Evolutionary conservation across 106 monocot genomes (phyloP), one percentile per base, ranked within the genome.

Genomic region (Apostasia ramifera): DNA sequence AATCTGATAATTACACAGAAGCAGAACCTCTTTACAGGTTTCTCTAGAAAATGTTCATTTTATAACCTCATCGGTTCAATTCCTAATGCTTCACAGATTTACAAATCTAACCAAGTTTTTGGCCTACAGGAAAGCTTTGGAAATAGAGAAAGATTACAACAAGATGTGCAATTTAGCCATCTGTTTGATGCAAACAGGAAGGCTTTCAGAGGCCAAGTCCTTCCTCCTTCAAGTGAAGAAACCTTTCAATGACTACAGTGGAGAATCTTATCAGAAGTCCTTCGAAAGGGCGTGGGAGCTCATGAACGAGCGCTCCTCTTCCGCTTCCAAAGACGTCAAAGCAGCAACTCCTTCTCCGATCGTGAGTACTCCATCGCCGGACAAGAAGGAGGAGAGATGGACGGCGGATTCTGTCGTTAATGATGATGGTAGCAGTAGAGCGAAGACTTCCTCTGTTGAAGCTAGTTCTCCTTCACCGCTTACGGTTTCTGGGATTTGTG

Each of bases 101-200:
- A 57, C 57, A 38, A 57, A 57, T 6, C 57, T 6, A 40, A 59
- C 59, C 12, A 11, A 39, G 9, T 9, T 45, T 62, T 62, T 44
- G 44, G 43, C 3, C 45, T 47, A 37, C 65, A 78, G 87, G 12
- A 72, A 66, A 57, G 97, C 97, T 0, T 81, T 98, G 5, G 14
- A 72, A 64, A 90, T 98, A 74, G 90, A 81, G 37, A 54, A 81
- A 0, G 97, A 92, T 47, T 90, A 89, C 85, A 98, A 98, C 81
- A 98, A 98, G 77, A 92, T 87, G 97, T 98, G 97, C 87, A 98
- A 98, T 51, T 78, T 98, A 11, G 87, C 92, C 11, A 90, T 98
- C 57, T 98, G 97, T 43, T 63, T 98, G 54, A 87, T 98, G 90
- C 86, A 98, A 55, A 92, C 90, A 69, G 97, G 97, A n/a, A 74